Evolutionary conservation across 2,329 filamentous ascomycete genomes (phyloP), one percentile per base, ranked within the genome.

Genomic region (Sclerotinia subarctica): DNA sequence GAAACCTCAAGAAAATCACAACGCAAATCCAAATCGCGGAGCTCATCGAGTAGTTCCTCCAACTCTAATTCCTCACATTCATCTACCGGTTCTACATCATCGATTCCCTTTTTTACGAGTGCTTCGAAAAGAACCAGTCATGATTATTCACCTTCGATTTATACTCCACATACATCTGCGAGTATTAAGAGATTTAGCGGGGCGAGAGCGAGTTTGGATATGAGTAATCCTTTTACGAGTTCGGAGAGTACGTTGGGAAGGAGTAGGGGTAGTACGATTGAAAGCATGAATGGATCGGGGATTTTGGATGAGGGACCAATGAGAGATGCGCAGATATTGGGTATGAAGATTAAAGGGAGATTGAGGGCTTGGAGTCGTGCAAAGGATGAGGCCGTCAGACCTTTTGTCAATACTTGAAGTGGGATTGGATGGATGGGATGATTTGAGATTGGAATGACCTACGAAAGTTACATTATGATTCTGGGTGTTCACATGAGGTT

Each of bases 281-380:
- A 29, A 26, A 51, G n/a, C 3, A 52, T 19, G 15, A 51, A 13
- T 26, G 46, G 4, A 38, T 21, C 46, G 15, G 32, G 32, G 32
- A 13, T 38, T 15, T 32, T 32, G 11, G 63, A 47, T 13, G 63
- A 65, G 26, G 51, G 46, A 11, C 38, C 59, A 7, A 38, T 51
- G n/a, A 58, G n/a, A 32, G 63, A 65, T 21, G 26, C 38, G n/a
- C 29, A 49, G 21, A 24, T 29, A 17, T 29, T 64, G 21, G 66
- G 66, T 26, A 57, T 47, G n/a, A 68, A 68, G 29, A 57, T 64
- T 26, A 68, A 57, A 32, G 66, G 66, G 21, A 51, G 66, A 35
- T 26, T 68, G 49, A 64, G 66, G 32, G 66, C 66, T 42, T 68
- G 49, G 66, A 65, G 51, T n/a, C 44, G 46, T 29, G 59, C n/a